Conservation (phyloP, 805 yeast genomes). For the Metschnikowia peoriensis region DNA sequence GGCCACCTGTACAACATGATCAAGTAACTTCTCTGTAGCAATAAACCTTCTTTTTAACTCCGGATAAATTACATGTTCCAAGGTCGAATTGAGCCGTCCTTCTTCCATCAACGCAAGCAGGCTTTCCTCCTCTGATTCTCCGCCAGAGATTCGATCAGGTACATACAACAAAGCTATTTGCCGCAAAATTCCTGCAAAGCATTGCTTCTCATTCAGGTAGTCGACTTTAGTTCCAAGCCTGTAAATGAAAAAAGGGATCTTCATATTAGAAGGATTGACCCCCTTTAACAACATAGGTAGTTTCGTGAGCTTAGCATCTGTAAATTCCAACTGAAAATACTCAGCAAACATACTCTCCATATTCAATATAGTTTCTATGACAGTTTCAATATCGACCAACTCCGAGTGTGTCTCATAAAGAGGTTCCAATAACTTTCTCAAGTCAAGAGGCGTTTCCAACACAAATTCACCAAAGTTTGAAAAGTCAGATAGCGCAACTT, state of each 20-base stretch:
- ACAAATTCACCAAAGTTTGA: conserved; percentile 66
- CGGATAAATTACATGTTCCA: conserved; percentile 69
- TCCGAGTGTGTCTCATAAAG: conserved; percentile 27
- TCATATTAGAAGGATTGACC: conserved; percentile 59
- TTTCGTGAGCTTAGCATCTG: conserved; percentile 38
- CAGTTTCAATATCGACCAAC: conserved; percentile 18
- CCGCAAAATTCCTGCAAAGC: conserved; percentile 61
- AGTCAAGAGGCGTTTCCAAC: conserved; percentile 22
- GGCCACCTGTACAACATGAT: conserved; percentile 78
- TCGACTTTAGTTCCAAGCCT: conserved; percentile 57
- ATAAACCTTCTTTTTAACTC: conserved; percentile 58
- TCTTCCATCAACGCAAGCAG: conserved; percentile 5
- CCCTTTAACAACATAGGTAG: conserved; percentile 70
- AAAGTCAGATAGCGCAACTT: conserved; percentile 73
- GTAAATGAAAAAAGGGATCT: conserved; percentile 66
- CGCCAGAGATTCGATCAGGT: conserved; percentile 49
- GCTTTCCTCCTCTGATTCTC: conserved; percentile 5
- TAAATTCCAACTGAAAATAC: conserved; percentile 53
- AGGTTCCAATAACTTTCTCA: conserved; percentile 36
- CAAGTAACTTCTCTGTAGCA: conserved; percentile 53
- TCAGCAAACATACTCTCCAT: conserved; percentile 81
- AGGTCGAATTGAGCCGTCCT: conserved; percentile 24
- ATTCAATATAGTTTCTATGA: conserved; percentile 21
- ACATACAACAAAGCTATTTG: conserved; percentile 73
- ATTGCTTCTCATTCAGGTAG: conserved; percentile 66